Percentiles rank a stretch among this genome's conserved stretches.
These are phyloP conservation scores for Coleophoma crateriformis DNA, from an alignment of 2,329 filamentous ascomycete species.

Conservation along the genomic window DNA sequence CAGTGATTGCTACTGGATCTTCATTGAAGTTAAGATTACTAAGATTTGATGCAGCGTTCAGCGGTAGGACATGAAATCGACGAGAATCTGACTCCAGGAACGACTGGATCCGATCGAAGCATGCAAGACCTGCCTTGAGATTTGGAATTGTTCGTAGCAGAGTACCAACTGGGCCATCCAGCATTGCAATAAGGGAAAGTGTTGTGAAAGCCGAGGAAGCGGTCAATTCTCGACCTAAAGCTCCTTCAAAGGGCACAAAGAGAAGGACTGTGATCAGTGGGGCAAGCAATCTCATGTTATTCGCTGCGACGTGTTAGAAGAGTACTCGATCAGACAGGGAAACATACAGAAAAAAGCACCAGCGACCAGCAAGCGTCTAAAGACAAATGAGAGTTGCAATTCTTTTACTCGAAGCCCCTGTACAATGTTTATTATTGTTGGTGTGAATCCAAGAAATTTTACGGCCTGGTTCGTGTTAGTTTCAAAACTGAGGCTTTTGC, in stretches of 20 bases:
- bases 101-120: conserved; percentile 33
- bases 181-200: conserved; percentile 33
- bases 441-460: conserved; percentile 29
- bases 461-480: conserved; percentile 12
- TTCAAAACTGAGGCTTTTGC: not conserved
- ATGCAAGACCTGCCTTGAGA: conserved; percentile 32
- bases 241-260: conserved; percentile 25
- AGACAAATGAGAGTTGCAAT: conserved; percentile 31
- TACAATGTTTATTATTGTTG: conserved; percentile 25
- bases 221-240: conserved; percentile 21
- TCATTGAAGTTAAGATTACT: too few relatives aligned
- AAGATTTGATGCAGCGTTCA: not conserved
- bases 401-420: conserved; percentile 31
- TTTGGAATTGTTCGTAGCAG: conserved; percentile 33
- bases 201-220: conserved; percentile 33
- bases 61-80: conserved; percentile 15
- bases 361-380: conserved; percentile 26
- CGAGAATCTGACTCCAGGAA: conserved; percentile 23
- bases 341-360: conserved; percentile 14
- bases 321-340: not conserved
- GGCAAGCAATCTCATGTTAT: conserved; percentile 22
- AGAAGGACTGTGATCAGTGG: conserved; percentile 34
- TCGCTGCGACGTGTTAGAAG: conserved; percentile 9
- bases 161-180: conserved; percentile 32
- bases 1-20: not conserved